phyloP scores from a whole-genome alignment of 2,329 filamentous ascomycete species.

The Tolypocladium tundrense region DNA sequence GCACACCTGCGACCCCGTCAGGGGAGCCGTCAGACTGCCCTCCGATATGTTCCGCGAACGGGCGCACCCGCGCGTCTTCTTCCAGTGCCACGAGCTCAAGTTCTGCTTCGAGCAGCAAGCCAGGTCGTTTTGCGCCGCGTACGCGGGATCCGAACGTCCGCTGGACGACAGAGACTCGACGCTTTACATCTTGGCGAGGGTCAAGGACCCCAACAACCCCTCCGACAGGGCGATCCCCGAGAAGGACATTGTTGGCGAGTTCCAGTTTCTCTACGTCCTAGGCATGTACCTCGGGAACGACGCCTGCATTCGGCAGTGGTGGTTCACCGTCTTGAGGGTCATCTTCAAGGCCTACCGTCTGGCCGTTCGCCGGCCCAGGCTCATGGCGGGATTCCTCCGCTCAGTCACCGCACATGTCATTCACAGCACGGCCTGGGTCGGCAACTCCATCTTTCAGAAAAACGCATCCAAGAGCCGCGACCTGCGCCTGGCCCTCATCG shows the following conservation, averaged over 20 bases:
- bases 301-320: conserved; percentile 53
- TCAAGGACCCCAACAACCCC: conserved; percentile 16
- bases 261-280: conserved; percentile 49
- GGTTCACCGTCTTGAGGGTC: conserved; percentile 40
- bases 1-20: conserved; percentile 42
- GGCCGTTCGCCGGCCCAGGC: conserved; percentile 27
- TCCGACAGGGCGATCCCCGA: conserved; percentile 14
- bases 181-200: conserved; percentile 29
- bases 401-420: conserved; percentile 44
- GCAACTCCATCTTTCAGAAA: conserved; percentile 31
- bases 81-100: conserved; percentile 28
- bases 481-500: conserved; percentile 37
- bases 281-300: conserved; percentile 49
- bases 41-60: conserved; percentile 28
- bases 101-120: conserved; percentile 36
- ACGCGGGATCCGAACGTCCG: conserved; percentile 26
- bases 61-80: conserved; percentile 21
- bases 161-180: conserved; percentile 38
- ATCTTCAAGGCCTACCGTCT: conserved; percentile 41
- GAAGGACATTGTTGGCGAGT: conserved; percentile 44
- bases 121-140: conserved; percentile 30
- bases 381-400: conserved; percentile 36
- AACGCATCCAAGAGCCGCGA: conserved; percentile 18
- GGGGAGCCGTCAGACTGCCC: conserved; percentile 27
- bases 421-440: conserved; percentile 39